Evolutionary conservation across 305 asterid genomes (phyloP).

Genomic region (Petunia hybrid): DNA sequence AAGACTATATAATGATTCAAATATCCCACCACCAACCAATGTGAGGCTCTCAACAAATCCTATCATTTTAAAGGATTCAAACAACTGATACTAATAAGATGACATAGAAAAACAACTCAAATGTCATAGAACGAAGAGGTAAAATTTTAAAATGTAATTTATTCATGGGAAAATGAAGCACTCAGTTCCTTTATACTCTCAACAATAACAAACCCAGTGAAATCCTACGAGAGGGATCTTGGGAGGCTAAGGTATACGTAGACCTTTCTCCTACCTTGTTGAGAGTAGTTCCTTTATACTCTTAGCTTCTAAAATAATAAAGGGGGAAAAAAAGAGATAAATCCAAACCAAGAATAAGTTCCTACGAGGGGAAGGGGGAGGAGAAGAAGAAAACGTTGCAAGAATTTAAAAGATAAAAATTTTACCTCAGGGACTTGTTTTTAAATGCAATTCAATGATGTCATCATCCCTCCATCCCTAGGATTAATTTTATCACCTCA

Average conservation of each 20-base stretch:
- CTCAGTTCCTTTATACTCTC: conserved; percentile 5
- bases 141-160: not conserved
- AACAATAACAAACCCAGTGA: no score
- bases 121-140: conserved; percentile 17
- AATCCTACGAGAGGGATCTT: no score
- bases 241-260: no score
- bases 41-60: no score
- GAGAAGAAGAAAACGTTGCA: conserved; percentile 11
- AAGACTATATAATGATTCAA: no score
- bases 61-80: conserved; percentile 26
- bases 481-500: conserved; percentile 55
- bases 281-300: no score
- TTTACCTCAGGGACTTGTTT: conserved; percentile 56
- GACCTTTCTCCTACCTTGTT: no score
- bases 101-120: conserved; percentile 24
- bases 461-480: conserved; percentile 87
- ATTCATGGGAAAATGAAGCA: conserved; percentile 11
- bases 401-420: conserved; percentile 16
- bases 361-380: conserved; percentile 5
- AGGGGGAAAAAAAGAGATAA: not conserved
- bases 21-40: no score
- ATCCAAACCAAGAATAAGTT: conserved; percentile 11
- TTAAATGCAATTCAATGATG: conserved; percentile 78
- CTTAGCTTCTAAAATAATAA: conserved; percentile 21
- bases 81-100: not conserved